Conservation (phyloP, 2,329 filamentous ascomycete genomes). For the Corinectria fuckeliana region DNA sequence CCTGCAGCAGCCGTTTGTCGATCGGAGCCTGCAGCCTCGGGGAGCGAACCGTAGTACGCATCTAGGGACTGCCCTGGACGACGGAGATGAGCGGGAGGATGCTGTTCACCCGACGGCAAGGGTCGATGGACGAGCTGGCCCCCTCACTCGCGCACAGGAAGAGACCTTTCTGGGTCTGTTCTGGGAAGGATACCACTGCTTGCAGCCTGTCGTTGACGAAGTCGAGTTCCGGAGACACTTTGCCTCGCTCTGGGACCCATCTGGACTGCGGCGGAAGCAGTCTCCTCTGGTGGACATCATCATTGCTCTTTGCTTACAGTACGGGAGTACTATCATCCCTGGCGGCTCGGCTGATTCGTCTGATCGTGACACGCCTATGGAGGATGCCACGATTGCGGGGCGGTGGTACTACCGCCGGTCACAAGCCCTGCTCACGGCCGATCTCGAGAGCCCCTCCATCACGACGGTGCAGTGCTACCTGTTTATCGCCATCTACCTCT, state of each 20-base stretch:
- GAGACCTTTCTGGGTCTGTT: conserved; percentile 55
- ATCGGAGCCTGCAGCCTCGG: conserved; percentile 21
- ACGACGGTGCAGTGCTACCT: conserved; percentile 56
- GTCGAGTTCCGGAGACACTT: conserved; percentile 52
- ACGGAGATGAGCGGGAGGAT: not conserved
- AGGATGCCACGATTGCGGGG: conserved; percentile 52
- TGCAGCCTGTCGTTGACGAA: conserved; percentile 51
- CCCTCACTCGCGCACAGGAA: conserved; percentile 49
- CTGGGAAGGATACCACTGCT: conserved; percentile 53
- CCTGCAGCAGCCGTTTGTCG: conserved; percentile 37
- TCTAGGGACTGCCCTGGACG: not conserved
- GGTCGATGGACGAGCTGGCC: not conserved
- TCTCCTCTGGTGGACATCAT: conserved; percentile 61
- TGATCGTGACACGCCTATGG: not conserved
- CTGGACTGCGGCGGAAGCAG: conserved; percentile 42
- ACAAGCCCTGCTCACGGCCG: conserved; percentile 50
- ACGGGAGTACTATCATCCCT: conserved; percentile 41
- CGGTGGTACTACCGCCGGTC: conserved; percentile 55
- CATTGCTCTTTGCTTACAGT: conserved; percentile 59
- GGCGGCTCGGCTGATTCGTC: not conserved
- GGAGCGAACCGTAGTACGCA: conserved; percentile 21
- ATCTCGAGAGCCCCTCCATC: conserved; percentile 55
- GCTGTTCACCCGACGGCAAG: not conserved
- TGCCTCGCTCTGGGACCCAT: conserved; percentile 46
- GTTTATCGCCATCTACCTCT: conserved; percentile 53